These are phyloP conservation scores for Aegilops longissima DNA, from an alignment of 176 grass and related monocot species.

Conservation along the genomic window DNA sequence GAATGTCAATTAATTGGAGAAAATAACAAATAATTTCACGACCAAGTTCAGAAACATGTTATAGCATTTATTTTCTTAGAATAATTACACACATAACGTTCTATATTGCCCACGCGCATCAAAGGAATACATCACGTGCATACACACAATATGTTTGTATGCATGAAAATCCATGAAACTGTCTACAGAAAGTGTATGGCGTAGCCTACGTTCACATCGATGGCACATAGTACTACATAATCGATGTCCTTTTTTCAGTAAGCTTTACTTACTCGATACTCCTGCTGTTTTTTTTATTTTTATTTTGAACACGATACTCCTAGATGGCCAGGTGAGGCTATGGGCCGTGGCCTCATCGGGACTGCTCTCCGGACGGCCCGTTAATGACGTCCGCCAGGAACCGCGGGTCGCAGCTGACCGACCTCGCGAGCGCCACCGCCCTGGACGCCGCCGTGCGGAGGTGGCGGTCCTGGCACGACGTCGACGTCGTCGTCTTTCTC, in stretches of 20 bases:
- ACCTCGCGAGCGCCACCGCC: slow-evolving; percentile 48
- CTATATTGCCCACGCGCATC: not conserved
- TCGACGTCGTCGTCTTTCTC: slow-evolving; percentile 40
- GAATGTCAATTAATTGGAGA: not conserved
- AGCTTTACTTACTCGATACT: no score
- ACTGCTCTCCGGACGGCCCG: not conserved
- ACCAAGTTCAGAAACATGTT: not conserved
- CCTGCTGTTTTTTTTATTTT: no score
- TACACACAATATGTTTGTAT: not conserved
- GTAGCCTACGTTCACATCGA: not conserved
- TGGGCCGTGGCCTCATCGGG: not conserved
- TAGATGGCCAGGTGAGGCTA: not conserved
- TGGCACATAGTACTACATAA: not conserved
- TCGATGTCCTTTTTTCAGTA: no score
- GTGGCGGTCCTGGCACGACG: slow-evolving; percentile 45
- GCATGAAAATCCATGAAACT: not conserved
- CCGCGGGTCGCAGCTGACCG: slow-evolving; percentile 56
- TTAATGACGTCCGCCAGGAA: slow-evolving; percentile 19
- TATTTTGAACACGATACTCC: no score
- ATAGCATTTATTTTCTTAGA: not conserved
- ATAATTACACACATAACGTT: not conserved
- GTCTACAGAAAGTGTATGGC: not conserved
- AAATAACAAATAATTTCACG: not conserved
- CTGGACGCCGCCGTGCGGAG: slow-evolving; percentile 30
- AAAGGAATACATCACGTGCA: not conserved